These are phyloP conservation scores for Candida mesenterica DNA, from an alignment of 1,139 yeast genomes.

Conservation along the genomic window DNA sequence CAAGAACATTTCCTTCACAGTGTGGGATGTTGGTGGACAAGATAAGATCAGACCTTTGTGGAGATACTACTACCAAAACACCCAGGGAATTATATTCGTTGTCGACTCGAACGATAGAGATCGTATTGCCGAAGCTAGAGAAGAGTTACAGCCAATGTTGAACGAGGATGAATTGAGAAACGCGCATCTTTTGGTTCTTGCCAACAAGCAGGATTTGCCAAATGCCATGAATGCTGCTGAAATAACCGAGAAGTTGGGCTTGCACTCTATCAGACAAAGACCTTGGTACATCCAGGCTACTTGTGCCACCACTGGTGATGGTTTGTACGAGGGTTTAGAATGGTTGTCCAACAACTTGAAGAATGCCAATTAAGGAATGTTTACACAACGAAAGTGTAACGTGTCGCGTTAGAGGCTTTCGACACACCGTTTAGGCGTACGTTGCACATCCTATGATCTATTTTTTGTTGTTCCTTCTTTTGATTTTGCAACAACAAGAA, in stretches of 20 bases:
- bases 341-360: conserved; percentile 86
- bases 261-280: conserved; percentile 81
- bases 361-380: conserved; percentile 34
- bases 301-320: conserved; percentile 90
- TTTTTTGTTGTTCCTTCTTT: background rate
- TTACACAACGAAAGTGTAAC: too few relatives aligned
- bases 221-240: conserved; percentile 91
- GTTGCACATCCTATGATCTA: too few relatives aligned
- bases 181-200: conserved; percentile 83
- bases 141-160: conserved; percentile 90
- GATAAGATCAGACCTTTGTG: conserved; percentile 92
- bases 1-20: conserved; percentile 91
- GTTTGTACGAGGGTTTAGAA: conserved; percentile 86
- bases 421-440: too few relatives aligned
- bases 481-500: background rate
- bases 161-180: conserved; percentile 92
- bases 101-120: conserved; percentile 93
- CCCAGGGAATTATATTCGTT: conserved; percentile 90
- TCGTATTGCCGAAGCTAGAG: conserved; percentile 91
- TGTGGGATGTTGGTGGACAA: conserved; percentile 98
- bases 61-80: conserved; percentile 94
- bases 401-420: too few relatives aligned
- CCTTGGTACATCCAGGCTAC: conserved; percentile 91
- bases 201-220: conserved; percentile 92
- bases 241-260: conserved; percentile 80